Conservation (phyloP, 768 basidiomycete species). For the Panus rudis region DNA sequence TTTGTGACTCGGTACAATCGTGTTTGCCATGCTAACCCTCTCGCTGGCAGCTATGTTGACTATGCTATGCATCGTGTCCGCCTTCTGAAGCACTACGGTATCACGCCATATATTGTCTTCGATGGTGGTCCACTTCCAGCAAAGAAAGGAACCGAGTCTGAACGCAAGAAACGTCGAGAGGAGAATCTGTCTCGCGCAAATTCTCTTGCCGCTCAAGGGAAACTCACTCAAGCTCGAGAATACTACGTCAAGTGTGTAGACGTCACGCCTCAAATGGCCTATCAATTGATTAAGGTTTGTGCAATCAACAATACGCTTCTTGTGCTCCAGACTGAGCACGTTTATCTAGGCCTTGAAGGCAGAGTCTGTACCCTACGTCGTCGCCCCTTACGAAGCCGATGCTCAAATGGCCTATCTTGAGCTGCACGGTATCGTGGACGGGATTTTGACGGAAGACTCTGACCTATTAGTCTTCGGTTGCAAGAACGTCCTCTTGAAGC, state of each 20-base stretch:
- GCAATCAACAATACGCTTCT: conserved; percentile 4
- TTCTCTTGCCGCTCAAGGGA: conserved; percentile 69
- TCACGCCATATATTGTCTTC: conserved; percentile 89
- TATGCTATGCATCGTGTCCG: conserved; percentile 93
- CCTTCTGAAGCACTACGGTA: conserved; percentile 75
- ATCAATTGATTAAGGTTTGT: conserved; percentile 88
- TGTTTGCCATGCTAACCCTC: not conserved
- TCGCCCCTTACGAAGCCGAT: conserved; percentile 98
- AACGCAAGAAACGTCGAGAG: conserved; percentile 66
- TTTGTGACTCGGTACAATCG: not conserved
- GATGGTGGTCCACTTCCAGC: conserved; percentile 95
- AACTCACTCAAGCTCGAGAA: conserved; percentile 75
- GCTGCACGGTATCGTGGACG: conserved; percentile 72
- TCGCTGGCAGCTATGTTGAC: conserved; percentile 76
- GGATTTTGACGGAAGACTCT: conserved; percentile 95
- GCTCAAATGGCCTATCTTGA: conserved; percentile 95
- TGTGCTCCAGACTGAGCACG: conserved; percentile 5
- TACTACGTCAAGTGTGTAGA: conserved; percentile 88
- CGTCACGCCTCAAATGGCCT: conserved; percentile 96
- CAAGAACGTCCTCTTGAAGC: conserved; percentile 85
- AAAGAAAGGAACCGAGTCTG: conserved; percentile 83
- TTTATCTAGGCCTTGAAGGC: conserved; percentile 75
- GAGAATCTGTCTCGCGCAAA: conserved; percentile 74
- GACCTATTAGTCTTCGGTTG: conserved; percentile 98
- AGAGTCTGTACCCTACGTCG: conserved; percentile 76